Base-by-base conservation (phyloP, 1,139 yeast species). In the Nakaseomyces delphensis region DNA sequence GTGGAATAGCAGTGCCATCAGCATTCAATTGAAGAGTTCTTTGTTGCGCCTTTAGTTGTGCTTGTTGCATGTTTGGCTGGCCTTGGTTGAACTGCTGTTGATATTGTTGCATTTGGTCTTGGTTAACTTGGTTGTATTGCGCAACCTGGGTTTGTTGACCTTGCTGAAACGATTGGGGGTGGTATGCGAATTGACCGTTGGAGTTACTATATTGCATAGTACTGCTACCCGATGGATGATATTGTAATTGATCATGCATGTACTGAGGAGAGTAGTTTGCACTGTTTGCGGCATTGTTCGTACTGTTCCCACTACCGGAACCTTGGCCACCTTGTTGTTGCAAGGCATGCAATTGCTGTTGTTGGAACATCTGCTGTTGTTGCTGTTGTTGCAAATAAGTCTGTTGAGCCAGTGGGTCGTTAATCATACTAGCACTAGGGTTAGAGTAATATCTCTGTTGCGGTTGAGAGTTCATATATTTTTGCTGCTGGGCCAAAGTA, bases 21-120 rank as follows among this genome's bases (percentile, higher is more conserved):
- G 20, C 39, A 24, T 40, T 33, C 32, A 38, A 38, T n/a, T 20
- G 40, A 4, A 21, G 21, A 18, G 35, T 28, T 38, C 40, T 38
- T 18, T 38, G 35, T 38, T 28, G 40, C 18, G 36, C 33, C 16
- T 38, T 28, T 18, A 28, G 29, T 28, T 23, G 30, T 13, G 20
- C 38, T 19, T 48, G 44, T 20, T 38, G 42, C 15, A 29, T 27
- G 40, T 30, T 40, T 41, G n/a, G 21, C 13, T 41, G 44, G 37
- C 45, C 45, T 20, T 40, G 43, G 25, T 43, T 45, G 25, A 39
- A 43, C 27, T 42, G 47, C 20, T 40, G 45, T 40, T 35, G 45
- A 13, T 44, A 43, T 40, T 45, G 50, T 27, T 46, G 51, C 13
- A 33, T 19, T 35, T 46, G 50, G 15, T 41, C 43, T 23, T 43